phyloP scores from a whole-genome alignment of 805 yeast species.

The Wickerhamiella australiensis region DNA sequence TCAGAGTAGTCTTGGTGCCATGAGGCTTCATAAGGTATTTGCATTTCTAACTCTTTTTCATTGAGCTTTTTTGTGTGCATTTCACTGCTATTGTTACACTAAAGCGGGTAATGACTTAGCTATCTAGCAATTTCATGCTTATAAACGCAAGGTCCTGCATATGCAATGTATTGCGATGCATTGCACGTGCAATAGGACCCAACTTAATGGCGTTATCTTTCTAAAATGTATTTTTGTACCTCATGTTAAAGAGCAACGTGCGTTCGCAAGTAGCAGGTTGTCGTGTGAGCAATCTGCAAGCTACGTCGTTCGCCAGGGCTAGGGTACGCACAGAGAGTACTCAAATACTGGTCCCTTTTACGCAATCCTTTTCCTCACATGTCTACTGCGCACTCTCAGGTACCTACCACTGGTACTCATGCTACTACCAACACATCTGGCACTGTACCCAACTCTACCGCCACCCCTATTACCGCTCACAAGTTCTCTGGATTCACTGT shows the following conservation, averaged over 20 bases:
- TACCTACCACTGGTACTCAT: not conserved
- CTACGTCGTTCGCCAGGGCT: not conserved
- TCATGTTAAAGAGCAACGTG: not conserved
- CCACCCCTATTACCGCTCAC: constrained; percentile 8
- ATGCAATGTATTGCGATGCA: constrained; percentile 9
- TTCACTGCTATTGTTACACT: too few relatives aligned
- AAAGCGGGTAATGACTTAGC: not conserved
- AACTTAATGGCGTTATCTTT: not conserved
- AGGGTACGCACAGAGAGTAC: constrained; percentile 2
- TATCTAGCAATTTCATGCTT: constrained; percentile 6
- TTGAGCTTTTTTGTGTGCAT: constrained; percentile 37
- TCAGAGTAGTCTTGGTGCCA: constrained; percentile 84
- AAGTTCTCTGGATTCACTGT: constrained; percentile 21
- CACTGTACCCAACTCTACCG: constrained; percentile 3
- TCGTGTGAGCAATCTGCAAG: constrained; percentile 12
- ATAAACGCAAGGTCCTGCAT: constrained; percentile 5
- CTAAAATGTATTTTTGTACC: too few relatives aligned
- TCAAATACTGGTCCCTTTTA: constrained; percentile 1
- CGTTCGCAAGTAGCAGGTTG: not conserved
- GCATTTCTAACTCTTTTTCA: constrained; percentile 51
- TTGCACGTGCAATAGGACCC: not conserved
- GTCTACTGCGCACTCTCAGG: not conserved
- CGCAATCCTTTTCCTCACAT: constrained; percentile 4
- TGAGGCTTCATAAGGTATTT: constrained; percentile 50
- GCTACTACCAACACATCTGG: not conserved